phyloP scores from a whole-genome alignment of 2,329 filamentous ascomycete genomes.

The Seiridium unicorne region DNA sequence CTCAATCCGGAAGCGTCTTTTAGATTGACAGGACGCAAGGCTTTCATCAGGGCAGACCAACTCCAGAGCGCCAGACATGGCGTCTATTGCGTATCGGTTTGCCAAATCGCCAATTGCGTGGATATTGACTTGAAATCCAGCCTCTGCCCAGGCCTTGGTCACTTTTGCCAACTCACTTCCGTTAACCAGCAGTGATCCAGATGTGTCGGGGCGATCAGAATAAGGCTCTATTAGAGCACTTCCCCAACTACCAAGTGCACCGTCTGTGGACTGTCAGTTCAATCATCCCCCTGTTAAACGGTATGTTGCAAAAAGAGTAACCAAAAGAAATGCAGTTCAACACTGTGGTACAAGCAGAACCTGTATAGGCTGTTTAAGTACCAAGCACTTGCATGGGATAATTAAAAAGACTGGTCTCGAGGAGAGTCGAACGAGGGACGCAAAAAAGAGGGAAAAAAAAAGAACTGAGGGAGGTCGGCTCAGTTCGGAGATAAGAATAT shows the following conservation, averaged over 20 bases:
- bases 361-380: too few relatives aligned
- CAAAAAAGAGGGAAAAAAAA: background rate
- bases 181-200: slow-evolving; percentile 66
- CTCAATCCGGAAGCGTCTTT: slow-evolving; percentile 64
- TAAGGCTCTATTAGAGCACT: slow-evolving; percentile 72
- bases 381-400: background rate
- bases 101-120: slow-evolving; percentile 72
- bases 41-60: slow-evolving; percentile 44
- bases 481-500: background rate
- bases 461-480: background rate
- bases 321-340: too few relatives aligned
- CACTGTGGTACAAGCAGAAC: too few relatives aligned
- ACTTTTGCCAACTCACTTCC: slow-evolving; percentile 54
- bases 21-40: slow-evolving; percentile 50
- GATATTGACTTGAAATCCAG: slow-evolving; percentile 68
- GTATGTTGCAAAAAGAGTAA: too few relatives aligned
- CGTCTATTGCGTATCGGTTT: slow-evolving; percentile 63
- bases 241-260: slow-evolving; percentile 69
- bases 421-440: background rate
- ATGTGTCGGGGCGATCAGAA: slow-evolving; percentile 58
- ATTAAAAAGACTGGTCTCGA: background rate
- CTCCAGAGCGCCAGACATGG: slow-evolving; percentile 56
- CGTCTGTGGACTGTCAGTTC: slow-evolving; percentile 44
- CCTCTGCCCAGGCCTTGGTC: slow-evolving; percentile 55
- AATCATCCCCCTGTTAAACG: too few relatives aligned